Conservation (phyloP, 1,284 basidiomycete genomes). For the Cutaneotrichosporon daszewskae region DNA sequence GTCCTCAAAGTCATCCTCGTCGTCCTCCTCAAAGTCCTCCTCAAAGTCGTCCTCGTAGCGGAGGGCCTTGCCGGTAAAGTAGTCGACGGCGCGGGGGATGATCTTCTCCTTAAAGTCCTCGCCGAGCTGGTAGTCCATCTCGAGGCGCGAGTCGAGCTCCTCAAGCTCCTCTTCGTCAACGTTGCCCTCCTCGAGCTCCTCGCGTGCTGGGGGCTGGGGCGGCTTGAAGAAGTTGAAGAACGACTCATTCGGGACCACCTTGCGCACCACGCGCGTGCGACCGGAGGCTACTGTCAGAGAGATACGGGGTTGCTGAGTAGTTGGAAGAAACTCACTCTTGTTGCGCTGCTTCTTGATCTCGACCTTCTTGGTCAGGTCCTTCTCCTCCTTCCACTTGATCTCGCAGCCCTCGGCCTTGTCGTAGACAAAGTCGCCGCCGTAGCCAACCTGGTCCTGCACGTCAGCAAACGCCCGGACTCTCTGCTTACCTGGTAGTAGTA, state of each 20-base stretch:
- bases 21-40: slow-evolving; percentile 61
- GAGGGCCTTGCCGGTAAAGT: slow-evolving; percentile 94
- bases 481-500: slow-evolving; percentile 78
- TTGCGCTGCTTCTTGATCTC: slow-evolving; percentile 99
- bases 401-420: slow-evolving; percentile 83
- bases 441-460: slow-evolving; percentile 70
- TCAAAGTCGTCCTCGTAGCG: slow-evolving; percentile 76
- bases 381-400: slow-evolving; percentile 97
- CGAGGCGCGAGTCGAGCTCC: slow-evolving; percentile 85
- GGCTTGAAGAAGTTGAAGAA: slow-evolving; percentile 98
- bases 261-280: slow-evolving; percentile 83
- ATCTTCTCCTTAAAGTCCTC: slow-evolving; percentile 99
- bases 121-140: slow-evolving; percentile 96
- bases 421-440: slow-evolving; percentile 91
- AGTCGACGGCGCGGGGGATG: slow-evolving; percentile 89
- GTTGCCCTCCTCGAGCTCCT: slow-evolving; percentile 66
- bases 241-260: slow-evolving; percentile 78
- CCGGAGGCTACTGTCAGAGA: slow-evolving; percentile 63
- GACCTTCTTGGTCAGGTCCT: slow-evolving; percentile 93
- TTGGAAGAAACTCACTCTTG: slow-evolving; percentile 85
- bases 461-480: background rate
- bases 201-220: slow-evolving; percentile 67
- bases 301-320: no score
- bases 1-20: slow-evolving; percentile 52
- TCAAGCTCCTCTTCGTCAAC: slow-evolving; percentile 80